Percentiles rank a stretch among this genome's conserved stretches.
Conservation (phyloP, 75 land plant genomes). For the Gnetum montanum region DNA sequence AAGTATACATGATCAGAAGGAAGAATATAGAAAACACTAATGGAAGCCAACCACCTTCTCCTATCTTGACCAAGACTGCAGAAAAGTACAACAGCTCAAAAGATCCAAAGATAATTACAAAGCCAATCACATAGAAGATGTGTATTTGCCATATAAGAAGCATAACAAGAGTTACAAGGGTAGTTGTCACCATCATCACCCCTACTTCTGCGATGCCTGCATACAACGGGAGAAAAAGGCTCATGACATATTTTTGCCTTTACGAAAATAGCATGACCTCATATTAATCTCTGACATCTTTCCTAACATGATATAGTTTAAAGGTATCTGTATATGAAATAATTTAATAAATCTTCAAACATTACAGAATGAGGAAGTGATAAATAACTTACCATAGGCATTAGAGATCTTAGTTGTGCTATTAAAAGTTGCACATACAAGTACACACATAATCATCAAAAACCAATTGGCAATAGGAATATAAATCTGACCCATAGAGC, state of each 20-base stretch:
- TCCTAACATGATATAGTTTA: not conserved
- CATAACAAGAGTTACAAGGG: constrained; percentile 78
- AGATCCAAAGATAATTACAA: constrained; percentile 63
- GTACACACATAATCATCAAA: constrained; percentile 73
- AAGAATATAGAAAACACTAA: constrained; percentile 67
- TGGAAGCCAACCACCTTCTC: constrained; percentile 94
- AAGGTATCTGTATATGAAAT: too few species aligned
- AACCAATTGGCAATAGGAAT: constrained; percentile 81
- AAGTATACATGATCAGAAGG: constrained; percentile 73
- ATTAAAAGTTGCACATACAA: constrained; percentile 52
- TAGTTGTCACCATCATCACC: constrained; percentile 87
- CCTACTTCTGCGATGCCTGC: constrained; percentile 94
- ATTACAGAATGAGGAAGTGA: too few species aligned
- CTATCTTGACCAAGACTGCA: constrained; percentile 70
- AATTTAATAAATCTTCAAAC: too few species aligned
- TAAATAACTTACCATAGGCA: constrained; percentile 72
- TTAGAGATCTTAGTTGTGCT: constrained; percentile 72
- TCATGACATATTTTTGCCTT: too few species aligned
- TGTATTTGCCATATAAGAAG: constrained; percentile 92
- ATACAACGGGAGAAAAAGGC: not conserved
- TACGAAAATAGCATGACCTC: not conserved
- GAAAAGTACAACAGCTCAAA: constrained; percentile 72
- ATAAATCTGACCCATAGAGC: constrained; percentile 76
- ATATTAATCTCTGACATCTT: not conserved
- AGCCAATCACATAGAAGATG: constrained; percentile 52